Conservation (phyloP, 805 yeast species). For the Isabelozyma rhagii region DNA sequence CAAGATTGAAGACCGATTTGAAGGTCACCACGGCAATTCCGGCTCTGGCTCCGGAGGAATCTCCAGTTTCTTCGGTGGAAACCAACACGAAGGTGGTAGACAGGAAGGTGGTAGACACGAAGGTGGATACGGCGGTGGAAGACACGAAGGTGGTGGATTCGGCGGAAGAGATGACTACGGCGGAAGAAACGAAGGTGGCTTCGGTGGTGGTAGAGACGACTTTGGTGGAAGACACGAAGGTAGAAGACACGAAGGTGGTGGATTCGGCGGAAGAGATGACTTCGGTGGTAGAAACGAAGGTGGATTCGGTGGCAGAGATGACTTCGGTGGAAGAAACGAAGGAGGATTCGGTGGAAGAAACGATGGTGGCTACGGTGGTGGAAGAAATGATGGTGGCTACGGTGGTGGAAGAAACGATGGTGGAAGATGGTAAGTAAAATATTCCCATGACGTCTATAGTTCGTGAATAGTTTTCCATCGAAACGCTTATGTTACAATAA, state of each 20-base stretch:
- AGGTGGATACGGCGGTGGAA: conserved; percentile 11
- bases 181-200: conserved; percentile 6
- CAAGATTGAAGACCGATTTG: conserved; percentile 42
- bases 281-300: conserved; percentile 11
- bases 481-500: too few relatives aligned
- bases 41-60: conserved; percentile 6
- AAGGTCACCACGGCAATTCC: conserved; percentile 12
- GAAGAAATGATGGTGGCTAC: conserved; percentile 14
- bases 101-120: conserved; percentile 4
- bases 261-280: conserved; percentile 9
- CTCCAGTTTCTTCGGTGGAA: conserved; percentile 2
- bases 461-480: too few relatives aligned
- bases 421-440: conserved; percentile 3
- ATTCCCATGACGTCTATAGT: neutral
- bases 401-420: conserved; percentile 6
- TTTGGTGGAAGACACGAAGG: conserved; percentile 6
- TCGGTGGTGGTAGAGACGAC: neutral
- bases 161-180: conserved; percentile 2
- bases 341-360: conserved; percentile 17
- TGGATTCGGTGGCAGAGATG: conserved; percentile 17
- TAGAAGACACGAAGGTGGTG: conserved; percentile 6
- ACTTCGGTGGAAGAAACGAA: conserved; percentile 7
- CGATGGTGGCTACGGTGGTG: conserved; percentile 14
- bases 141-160: too few relatives aligned
- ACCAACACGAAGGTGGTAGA: conserved; percentile 3